These are phyloP conservation scores for Ceratocystis cacaofunesta DNA, from an alignment of 2,329 filamentous ascomycete genomes.

Conservation along the genomic window DNA sequence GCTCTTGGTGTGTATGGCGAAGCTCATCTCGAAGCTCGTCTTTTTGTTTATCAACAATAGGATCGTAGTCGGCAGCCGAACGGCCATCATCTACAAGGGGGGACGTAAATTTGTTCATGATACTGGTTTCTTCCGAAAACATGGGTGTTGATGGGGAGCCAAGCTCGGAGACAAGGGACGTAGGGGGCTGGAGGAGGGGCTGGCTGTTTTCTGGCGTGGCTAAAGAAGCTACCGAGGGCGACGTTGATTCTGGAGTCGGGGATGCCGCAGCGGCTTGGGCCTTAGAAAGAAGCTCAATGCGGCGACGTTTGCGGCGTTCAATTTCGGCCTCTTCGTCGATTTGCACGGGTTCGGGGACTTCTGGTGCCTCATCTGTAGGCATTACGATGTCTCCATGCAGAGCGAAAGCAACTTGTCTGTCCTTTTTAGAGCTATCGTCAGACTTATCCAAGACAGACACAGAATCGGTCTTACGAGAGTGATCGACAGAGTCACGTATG, in stretches of 20 bases:
- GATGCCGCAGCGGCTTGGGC: conserved; percentile 60
- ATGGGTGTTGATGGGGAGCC: conserved; percentile 1
- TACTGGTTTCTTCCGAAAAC: conserved; percentile 11
- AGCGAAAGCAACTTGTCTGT: conserved; percentile 16
- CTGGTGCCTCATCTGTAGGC: conserved; percentile 3
- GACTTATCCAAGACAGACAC: conserved; percentile 28
- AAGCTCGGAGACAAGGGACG: conserved; percentile 24
- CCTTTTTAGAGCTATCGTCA: conserved; percentile 28
- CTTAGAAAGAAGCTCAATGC: conserved; percentile 75
- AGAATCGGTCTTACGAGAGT: conserved; percentile 27
- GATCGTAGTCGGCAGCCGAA: conserved; percentile 88
- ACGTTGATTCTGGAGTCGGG: conserved; percentile 41
- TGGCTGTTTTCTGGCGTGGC: not conserved
- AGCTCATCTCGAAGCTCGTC: conserved; percentile 58
- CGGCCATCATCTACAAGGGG: conserved; percentile 45
- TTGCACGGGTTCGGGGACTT: conserved; percentile 34
- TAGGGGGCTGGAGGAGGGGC: conserved; percentile 25
- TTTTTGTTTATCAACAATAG: conserved; percentile 74
- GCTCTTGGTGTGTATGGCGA: conserved; percentile 28
- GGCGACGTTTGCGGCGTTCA: conserved; percentile 67
- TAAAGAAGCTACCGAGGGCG: conserved; percentile 26
- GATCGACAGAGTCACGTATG: conserved; percentile 25
- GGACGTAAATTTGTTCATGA: conserved; percentile 7
- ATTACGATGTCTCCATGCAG: conserved; percentile 12
- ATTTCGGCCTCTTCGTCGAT: conserved; percentile 71